A percentile compares a stretch with the other conserved stretches of the same genome.
Conservation (phyloP, 2,329 filamentous ascomycete species). For the Sphaceloma murrayae region DNA sequence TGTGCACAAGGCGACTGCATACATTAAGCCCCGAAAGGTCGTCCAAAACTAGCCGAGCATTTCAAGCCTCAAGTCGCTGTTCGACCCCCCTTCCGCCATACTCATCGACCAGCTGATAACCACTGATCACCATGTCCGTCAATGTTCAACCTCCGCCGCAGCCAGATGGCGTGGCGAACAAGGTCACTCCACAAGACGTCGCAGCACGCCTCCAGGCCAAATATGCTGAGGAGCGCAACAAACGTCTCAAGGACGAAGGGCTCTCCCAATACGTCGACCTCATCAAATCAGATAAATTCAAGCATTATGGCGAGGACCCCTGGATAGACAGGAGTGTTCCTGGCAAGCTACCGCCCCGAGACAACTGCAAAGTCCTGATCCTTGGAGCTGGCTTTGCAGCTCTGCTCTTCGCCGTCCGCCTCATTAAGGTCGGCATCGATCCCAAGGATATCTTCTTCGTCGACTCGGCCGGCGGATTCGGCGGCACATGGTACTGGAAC, state of each 20-base stretch:
- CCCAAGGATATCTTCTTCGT: constrained; percentile 33
- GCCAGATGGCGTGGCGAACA: background rate
- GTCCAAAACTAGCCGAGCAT: too few relatives aligned
- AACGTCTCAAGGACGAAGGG: constrained; percentile 23
- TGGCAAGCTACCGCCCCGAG: constrained; percentile 4
- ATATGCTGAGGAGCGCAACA: constrained; percentile 24
- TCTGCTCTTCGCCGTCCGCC: constrained; percentile 33
- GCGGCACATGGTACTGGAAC: constrained; percentile 44
- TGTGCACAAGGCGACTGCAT: too few relatives aligned
- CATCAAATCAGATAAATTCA: constrained; percentile 21
- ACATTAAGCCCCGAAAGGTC: too few relatives aligned
- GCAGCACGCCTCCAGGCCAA: constrained; percentile 16
- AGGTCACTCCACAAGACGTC: constrained; percentile 17
- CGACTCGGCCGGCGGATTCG: constrained; percentile 41
- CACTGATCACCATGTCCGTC: constrained; percentile 9
- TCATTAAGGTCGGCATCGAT: constrained; percentile 32
- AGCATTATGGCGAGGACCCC: constrained; percentile 26
- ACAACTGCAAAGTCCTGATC: constrained; percentile 26
- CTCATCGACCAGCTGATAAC: too few relatives aligned
- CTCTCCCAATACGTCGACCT: constrained; percentile 24
- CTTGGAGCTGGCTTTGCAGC: constrained; percentile 39
- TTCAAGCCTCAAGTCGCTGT: too few relatives aligned
- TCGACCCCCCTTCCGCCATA: too few relatives aligned
- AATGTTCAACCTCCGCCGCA: background rate
- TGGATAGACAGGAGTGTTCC: constrained; percentile 21